Base-by-base conservation (phyloP, 2,329 filamentous ascomycete species). In the Cadophora gregata region DNA sequence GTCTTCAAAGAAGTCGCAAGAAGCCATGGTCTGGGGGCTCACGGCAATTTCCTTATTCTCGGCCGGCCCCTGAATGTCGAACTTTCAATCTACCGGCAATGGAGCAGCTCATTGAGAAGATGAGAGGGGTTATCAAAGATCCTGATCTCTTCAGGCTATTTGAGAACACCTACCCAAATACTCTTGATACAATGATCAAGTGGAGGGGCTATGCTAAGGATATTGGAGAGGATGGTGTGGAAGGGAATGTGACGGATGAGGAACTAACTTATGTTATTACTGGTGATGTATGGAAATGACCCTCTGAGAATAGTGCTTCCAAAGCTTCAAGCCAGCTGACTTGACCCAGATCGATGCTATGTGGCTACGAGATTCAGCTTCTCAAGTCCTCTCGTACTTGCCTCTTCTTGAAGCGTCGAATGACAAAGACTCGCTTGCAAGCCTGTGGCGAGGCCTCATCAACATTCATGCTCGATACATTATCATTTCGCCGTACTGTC, bases 341-440 rank as follows among this genome's bases (percentile, higher is more conserved):
- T 45, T 8, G 16, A 4, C 31, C 19, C 50, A 69, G 67, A 87
- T 87, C 77, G 90, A 96, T 71, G 94, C 94, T 2, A 93, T 97
- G 80, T 97, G 93, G 93, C 81, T 97, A 67, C 88, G 93, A 55
- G 93, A 97, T 78, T 95, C 91, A n/a, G 86, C 88, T 10, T 91
- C 90, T 71, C 90, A 92, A 77, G 83, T 92, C 74, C 89, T 92
- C 72, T 89, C 88, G 24, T 90, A 92, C 74, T 81, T 89, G 48
- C 84, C 86, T 1, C 78, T 91, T n/a, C 80, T 92, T 21, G 82
- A 83, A 69, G 80, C 84, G 5, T 87, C 84, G 21, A 78, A 78
- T 7, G 81, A 83, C 4, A 78, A 81, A 9, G 81, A 88, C 73
- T 89, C 88, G 1, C 81, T 92, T 25, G 88, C 89, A 48, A 87